These are phyloP conservation scores for Diversispora eburnea DNA, from an alignment of 192 early-diverging fungal genomes.

Conservation along the genomic window DNA sequence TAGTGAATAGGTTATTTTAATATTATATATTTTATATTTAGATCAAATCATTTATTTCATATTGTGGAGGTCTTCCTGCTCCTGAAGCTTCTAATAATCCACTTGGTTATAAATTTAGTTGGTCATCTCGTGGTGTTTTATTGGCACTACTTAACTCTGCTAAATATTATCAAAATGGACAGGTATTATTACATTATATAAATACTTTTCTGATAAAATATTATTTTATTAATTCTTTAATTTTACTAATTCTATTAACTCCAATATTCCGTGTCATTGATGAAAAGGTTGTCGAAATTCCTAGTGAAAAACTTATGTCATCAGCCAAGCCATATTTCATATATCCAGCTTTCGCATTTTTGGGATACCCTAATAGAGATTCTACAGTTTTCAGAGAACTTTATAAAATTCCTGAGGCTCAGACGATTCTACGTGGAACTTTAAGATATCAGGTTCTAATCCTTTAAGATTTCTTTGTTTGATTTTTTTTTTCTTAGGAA, in stretches of 20 bases:
- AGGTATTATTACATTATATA: conserved; percentile 41
- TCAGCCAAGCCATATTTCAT: conserved; percentile 83
- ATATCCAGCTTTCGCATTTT: conserved; percentile 94
- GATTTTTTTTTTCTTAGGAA: background rate
- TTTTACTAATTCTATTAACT: background rate
- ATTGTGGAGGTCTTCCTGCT: conserved; percentile 97
- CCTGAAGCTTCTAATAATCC: conserved; percentile 97
- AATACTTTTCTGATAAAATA: background rate
- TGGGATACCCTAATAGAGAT: conserved; percentile 97
- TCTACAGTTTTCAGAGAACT: conserved; percentile 90
- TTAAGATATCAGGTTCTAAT: conserved; percentile 71
- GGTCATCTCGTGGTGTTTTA: conserved; percentile 97
- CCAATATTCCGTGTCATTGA: background rate
- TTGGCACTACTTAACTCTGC: conserved; percentile 94
- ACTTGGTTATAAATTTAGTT: conserved; percentile 99
- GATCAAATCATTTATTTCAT: conserved; percentile 84
- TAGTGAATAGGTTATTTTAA: background rate
- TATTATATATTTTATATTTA: conserved; percentile 23
- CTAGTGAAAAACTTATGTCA: conserved; percentile 84
- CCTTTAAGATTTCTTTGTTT: background rate
- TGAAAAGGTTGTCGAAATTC: conserved; percentile 64
- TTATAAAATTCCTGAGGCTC: conserved; percentile 92
- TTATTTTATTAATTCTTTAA: background rate
- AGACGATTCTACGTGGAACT: conserved; percentile 92
- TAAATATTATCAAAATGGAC: conserved; percentile 85